Evolutionary conservation across 2,329 filamentous ascomycete species (phyloP).

Genomic region (Diaporthe sp.): DNA sequence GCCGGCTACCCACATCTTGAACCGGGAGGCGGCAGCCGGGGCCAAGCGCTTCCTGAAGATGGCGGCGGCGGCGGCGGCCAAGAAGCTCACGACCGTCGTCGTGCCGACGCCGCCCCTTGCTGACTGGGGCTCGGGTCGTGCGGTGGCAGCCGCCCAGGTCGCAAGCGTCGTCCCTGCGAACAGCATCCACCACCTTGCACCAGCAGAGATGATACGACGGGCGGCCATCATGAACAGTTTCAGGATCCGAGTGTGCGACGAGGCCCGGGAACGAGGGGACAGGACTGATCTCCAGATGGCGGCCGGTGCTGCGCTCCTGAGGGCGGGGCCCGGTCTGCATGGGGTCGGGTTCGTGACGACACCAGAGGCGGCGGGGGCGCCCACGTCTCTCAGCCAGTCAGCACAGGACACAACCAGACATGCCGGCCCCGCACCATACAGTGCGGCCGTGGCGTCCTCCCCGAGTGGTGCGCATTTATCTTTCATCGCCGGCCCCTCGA

Average conservation of each 20-base stretch:
- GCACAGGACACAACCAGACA: neutral
- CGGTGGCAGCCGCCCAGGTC: neutral
- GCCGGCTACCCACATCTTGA: conserved; percentile 76
- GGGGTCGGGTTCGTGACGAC: conserved; percentile 45
- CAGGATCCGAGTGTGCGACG: conserved; percentile 56
- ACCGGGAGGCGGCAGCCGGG: conserved; percentile 62
- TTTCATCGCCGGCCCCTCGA: neutral
- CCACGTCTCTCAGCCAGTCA: neutral
- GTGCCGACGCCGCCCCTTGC: conserved; percentile 34
- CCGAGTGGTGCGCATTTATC: neutral
- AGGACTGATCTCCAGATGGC: conserved; percentile 46
- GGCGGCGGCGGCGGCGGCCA: conserved; percentile 52
- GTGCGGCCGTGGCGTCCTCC: neutral
- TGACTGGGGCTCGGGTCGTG: conserved; percentile 9
- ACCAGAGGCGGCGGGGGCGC: neutral
- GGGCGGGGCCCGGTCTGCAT: conserved; percentile 39
- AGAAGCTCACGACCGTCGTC: conserved; percentile 37
- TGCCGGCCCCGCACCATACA: neutral
- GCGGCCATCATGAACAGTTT: conserved; percentile 74
- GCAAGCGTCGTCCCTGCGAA: conserved; percentile 24
- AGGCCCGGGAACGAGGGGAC: conserved; percentile 45
- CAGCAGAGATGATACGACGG: conserved; percentile 64
- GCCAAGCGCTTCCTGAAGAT: conserved; percentile 62
- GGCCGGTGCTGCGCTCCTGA: conserved; percentile 46
- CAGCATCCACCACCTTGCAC: conserved; percentile 34